Conservation (phyloP, 495 filamentous ascomycete species). For the Arthonia radiata region DNA sequence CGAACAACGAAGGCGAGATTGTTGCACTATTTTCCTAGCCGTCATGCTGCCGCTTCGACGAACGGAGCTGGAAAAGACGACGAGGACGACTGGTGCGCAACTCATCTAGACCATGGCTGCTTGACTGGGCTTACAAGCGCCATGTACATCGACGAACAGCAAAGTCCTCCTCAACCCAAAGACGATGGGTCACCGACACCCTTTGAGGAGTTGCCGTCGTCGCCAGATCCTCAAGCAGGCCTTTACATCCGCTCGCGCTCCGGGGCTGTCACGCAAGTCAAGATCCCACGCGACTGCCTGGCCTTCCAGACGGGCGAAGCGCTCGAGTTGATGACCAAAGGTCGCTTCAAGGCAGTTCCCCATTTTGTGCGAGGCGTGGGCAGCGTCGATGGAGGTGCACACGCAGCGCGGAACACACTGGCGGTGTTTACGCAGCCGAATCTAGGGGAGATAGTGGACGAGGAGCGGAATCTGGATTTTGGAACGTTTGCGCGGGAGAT, state of each 20-base stretch:
- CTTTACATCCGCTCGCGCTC: slow-evolving; percentile 77
- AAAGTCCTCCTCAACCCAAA: slow-evolving; percentile 16
- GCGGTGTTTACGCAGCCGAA: slow-evolving; percentile 97
- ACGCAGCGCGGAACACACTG: slow-evolving; percentile 71
- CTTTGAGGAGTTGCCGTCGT: slow-evolving; percentile 40
- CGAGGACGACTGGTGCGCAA: slow-evolving; percentile 89
- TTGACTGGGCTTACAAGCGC: slow-evolving; percentile 81
- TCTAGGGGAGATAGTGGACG: slow-evolving; percentile 62
- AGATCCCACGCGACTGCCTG: slow-evolving; percentile 71
- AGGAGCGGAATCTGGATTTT: slow-evolving; percentile 45
- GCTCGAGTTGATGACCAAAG: slow-evolving; percentile 64
- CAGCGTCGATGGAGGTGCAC: slow-evolving; percentile 14
- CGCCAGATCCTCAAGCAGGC: slow-evolving; percentile 63
- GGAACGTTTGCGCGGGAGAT: slow-evolving; percentile 71
- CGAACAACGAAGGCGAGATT: slow-evolving; percentile 78
- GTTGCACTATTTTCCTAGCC: slow-evolving; percentile 74
- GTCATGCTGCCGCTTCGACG: slow-evolving; percentile 5
- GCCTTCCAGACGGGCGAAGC: slow-evolving; percentile 94
- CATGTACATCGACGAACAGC: slow-evolving; percentile 77
- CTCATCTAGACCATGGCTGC: slow-evolving; percentile 82
- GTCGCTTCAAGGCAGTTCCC: slow-evolving; percentile 79
- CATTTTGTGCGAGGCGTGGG: slow-evolving; percentile 72
- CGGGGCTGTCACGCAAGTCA: slow-evolving; percentile 56
- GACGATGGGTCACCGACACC: slow-evolving; percentile 14
- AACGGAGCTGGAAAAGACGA: slow-evolving; percentile 21